Conservation (phyloP, 2,329 filamentous ascomycete species). For the Aphanoascus verrucosus region DNA sequence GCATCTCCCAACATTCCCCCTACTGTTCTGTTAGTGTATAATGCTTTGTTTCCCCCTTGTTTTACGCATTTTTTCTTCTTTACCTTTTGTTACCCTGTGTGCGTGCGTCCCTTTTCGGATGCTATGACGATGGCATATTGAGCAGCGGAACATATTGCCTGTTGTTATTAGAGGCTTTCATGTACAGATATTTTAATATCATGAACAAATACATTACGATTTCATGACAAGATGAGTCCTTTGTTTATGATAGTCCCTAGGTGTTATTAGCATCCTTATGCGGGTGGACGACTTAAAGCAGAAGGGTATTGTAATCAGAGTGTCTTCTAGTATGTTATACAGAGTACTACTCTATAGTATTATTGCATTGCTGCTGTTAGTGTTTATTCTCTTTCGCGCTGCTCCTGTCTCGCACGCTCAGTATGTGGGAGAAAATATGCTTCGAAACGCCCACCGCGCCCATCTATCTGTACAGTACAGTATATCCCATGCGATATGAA, state of each 20-base stretch:
- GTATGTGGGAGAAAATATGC: not conserved
- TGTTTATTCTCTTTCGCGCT: too few species aligned
- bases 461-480: too few species aligned
- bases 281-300: too few species aligned
- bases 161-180: not conserved
- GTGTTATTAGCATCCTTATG: not conserved
- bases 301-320: too few species aligned
- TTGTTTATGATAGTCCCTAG: not conserved
- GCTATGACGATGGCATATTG: not conserved
- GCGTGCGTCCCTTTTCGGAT: not conserved
- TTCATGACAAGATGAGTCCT: not conserved
- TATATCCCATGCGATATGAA: too few species aligned
- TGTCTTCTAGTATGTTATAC: too few species aligned
- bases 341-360: too few species aligned
- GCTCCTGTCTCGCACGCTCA: not conserved
- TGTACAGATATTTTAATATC: conserved; percentile 9
- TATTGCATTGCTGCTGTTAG: too few species aligned
- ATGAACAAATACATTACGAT: conserved; percentile 6
- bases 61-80: not conserved
- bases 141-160: conserved; percentile 3
- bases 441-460: not conserved
- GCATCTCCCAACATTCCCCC: not conserved
- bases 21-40: conserved; percentile 4
- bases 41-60: not conserved
- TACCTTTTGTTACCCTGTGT: not conserved